Percentiles rank a stretch among this genome's conserved stretches.
phyloP scores from a whole-genome alignment of 306 rosid species.

The Acacia melanoxylon region DNA sequence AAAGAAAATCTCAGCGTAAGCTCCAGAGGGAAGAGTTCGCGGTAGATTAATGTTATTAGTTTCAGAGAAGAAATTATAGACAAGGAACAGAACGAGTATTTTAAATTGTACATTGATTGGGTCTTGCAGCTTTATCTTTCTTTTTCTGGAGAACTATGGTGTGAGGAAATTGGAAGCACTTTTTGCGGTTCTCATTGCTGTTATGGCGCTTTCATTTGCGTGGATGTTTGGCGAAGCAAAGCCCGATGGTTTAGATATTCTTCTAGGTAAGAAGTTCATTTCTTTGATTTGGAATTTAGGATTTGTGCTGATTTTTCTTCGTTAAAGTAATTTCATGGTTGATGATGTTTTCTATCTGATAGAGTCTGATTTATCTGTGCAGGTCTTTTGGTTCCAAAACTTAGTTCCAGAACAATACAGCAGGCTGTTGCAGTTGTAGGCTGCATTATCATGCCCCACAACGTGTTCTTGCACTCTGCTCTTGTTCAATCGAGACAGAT shows the following conservation, averaged over 20 bases:
- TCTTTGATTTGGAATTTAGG: conserved; percentile 7
- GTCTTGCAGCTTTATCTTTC: conserved; percentile 76
- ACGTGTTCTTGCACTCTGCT: conserved; percentile 95
- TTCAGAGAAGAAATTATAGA: not conserved
- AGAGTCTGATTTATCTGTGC: conserved; percentile 13
- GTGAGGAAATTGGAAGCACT: conserved; percentile 88
- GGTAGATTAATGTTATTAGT: not conserved
- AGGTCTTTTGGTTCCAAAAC: conserved; percentile 90
- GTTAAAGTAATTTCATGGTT: not conserved
- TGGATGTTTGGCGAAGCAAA: conserved; percentile 96
- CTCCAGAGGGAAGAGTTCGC: not conserved
- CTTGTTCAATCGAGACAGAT: conserved; percentile 88
- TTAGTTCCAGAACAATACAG: conserved; percentile 77
- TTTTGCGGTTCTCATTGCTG: conserved; percentile 83
- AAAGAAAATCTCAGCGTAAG: not conserved
- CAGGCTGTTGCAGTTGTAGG: conserved; percentile 99
- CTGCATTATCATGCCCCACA: conserved; percentile 96
- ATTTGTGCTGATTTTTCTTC: not conserved
- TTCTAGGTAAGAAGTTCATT: conserved; percentile 55
- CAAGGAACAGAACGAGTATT: not conserved
- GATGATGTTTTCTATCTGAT: conserved; percentile 31
- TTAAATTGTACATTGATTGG: conserved; percentile 18
- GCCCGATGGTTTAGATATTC: conserved; percentile 79
- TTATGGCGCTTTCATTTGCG: conserved; percentile 83
- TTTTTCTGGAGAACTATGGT: conserved; percentile 90